A percentile compares a stretch with the other conserved stretches of the same genome.
phyloP scores from a whole-genome alignment of 2,329 filamentous ascomycete species.

The Venturia asperata region DNA sequence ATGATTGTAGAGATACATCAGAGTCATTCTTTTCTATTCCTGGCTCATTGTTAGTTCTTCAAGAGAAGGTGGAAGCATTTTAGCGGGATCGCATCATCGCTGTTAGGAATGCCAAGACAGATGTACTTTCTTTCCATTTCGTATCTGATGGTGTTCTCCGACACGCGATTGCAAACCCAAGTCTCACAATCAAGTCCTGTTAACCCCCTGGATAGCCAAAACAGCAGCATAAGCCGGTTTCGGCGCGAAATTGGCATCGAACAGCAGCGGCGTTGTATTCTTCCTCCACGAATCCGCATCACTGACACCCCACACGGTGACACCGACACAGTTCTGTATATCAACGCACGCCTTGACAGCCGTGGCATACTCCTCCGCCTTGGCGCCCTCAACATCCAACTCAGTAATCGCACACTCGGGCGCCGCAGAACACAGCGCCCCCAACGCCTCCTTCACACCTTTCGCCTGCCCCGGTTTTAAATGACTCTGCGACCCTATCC shows the following conservation, averaged over 20 bases:
- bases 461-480: conserved; percentile 41
- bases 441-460: conserved; percentile 44
- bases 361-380: conserved; percentile 51
- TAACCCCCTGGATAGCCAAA: neutral
- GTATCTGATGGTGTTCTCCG: neutral
- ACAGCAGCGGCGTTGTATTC: conserved; percentile 34
- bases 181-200: neutral
- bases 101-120: neutral
- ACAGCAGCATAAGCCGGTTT: conserved; percentile 37
- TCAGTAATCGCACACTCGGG: conserved; percentile 59
- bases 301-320: conserved; percentile 54
- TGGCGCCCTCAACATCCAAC: conserved; percentile 57
- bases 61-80: too few relatives aligned
- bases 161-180: too few relatives aligned
- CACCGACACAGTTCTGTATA: conserved; percentile 54
- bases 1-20: neutral
- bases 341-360: conserved; percentile 50
- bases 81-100: too few relatives aligned
- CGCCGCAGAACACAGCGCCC: conserved; percentile 45
- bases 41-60: neutral
- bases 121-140: neutral
- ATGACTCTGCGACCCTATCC: conserved; percentile 55
- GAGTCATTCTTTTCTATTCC: neutral
- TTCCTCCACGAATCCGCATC: conserved; percentile 40
- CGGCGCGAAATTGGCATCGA: conserved; percentile 35